phyloP scores from a whole-genome alignment of 768 basidiomycete genomes.

The Lactarius trivialis region DNA sequence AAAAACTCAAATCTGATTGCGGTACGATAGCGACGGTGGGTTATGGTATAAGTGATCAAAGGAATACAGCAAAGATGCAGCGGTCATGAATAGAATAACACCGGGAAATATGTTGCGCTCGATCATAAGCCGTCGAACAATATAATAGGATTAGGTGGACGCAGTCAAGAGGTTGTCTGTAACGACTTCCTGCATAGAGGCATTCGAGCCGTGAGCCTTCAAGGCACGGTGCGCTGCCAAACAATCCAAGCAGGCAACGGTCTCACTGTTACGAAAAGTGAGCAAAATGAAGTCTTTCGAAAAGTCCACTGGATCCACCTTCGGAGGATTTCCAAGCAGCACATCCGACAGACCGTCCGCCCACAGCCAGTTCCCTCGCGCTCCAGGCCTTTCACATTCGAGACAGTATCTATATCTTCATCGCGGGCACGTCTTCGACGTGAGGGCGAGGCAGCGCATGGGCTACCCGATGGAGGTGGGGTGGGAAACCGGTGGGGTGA shows the following conservation, averaged over 20 bases:
- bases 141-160: not conserved
- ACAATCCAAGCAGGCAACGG: constrained; percentile 15
- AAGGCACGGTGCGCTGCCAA: not conserved
- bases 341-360: constrained; percentile 38
- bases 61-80: not conserved
- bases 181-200: not conserved
- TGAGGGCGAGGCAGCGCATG: not conserved
- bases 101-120: not conserved
- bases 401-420: constrained; percentile 1
- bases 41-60: not conserved
- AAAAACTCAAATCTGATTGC: not conserved
- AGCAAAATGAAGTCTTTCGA: not conserved
- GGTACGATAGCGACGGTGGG: not conserved
- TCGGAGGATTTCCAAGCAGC: constrained; percentile 38
- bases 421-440: constrained; percentile 14
- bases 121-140: not conserved
- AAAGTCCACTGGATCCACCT: constrained; percentile 30
- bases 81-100: not conserved
- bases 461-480: constrained; percentile 28
- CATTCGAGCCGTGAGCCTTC: not conserved
- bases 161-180: not conserved
- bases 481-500: constrained; percentile 29
- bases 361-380: constrained; percentile 33
- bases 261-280: constrained; percentile 5
- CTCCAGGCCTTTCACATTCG: not conserved